A percentile compares a stretch with the other conserved stretches of the same genome.
Conservation (phyloP, 192 early-diverging fungal species). For the Mortierella hygrophila region DNA sequence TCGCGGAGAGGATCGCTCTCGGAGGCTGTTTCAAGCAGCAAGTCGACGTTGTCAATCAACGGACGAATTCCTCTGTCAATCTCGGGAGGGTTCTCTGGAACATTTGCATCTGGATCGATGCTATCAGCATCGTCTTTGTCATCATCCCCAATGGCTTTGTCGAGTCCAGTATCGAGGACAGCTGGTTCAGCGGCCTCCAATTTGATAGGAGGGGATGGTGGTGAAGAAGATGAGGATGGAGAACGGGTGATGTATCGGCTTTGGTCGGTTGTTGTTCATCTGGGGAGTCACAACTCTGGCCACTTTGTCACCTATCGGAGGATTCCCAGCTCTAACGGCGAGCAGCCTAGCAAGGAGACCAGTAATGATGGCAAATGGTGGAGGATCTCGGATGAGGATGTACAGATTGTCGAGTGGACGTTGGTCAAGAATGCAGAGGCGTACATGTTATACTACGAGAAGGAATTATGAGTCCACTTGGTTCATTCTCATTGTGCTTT, state of each 20-base stretch:
- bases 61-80: not conserved
- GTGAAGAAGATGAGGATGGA: slow-evolving; percentile 18
- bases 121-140: not conserved
- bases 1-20: slow-evolving; percentile 39
- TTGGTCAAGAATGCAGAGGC: slow-evolving; percentile 77
- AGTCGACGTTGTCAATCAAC: not conserved
- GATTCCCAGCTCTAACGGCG: slow-evolving; percentile 47
- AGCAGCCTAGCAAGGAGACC: not conserved
- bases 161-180: not conserved
- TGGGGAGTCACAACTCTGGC: slow-evolving; percentile 88
- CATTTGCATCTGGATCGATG: not conserved
- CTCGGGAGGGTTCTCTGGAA: not conserved
- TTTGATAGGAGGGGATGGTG: slow-evolving; percentile 8
- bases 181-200: slow-evolving; percentile 13
- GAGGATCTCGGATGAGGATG: slow-evolving; percentile 78
- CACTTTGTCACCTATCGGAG: slow-evolving; percentile 92
- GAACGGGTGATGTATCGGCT: slow-evolving; percentile 73
- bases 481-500: not conserved
- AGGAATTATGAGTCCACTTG: slow-evolving; percentile 19
- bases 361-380: slow-evolving; percentile 67
- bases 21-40: slow-evolving; percentile 20
- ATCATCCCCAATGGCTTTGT: not conserved
- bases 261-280: slow-evolving; percentile 85
- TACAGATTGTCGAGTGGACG: slow-evolving; percentile 73
- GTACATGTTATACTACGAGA: slow-evolving; percentile 85